A percentile compares a stretch with the other conserved stretches of the same genome.
phyloP scores from a whole-genome alignment of 345 rosid species.

The Capsella bursapastoris region DNA sequence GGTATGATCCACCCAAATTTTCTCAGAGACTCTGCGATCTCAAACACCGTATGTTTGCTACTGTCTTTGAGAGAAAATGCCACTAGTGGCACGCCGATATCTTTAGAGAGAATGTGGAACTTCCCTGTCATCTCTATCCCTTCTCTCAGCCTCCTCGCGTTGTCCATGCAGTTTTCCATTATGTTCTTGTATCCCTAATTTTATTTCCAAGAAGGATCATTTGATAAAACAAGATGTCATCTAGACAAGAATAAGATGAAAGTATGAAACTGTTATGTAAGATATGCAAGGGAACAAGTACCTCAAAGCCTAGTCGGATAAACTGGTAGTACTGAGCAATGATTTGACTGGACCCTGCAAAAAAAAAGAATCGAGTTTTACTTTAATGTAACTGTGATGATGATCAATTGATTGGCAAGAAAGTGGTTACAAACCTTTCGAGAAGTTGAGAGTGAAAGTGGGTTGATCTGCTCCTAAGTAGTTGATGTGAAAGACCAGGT shows the following conservation, averaged over 20 bases:
- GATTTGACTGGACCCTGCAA: conserved; percentile 77
- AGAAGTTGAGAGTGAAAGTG: conserved; percentile 87
- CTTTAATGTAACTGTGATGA: neutral
- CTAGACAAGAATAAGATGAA: neutral
- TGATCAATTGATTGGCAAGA: neutral
- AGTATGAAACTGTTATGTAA: neutral
- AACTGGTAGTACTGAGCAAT: conserved; percentile 90
- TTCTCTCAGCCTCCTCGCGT: conserved; percentile 59
- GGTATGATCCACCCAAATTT: conserved; percentile 77
- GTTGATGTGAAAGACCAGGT: conserved; percentile 80
- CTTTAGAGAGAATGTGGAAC: conserved; percentile 67
- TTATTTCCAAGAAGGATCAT: neutral
- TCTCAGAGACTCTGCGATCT: conserved; percentile 62
- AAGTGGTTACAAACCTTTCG: conserved; percentile 55
- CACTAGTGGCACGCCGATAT: conserved; percentile 73
- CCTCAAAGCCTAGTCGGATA: conserved; percentile 78
- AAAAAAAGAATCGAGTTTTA: neutral
- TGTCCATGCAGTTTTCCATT: conserved; percentile 65
- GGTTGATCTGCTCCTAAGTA: conserved; percentile 82
- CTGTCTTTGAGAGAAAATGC: conserved; percentile 73
- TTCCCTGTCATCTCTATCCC: conserved; percentile 65
- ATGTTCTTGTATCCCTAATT: conserved; percentile 70
- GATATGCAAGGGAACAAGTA: conserved; percentile 32
- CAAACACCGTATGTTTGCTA: conserved; percentile 62
- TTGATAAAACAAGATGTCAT: neutral